Percentiles rank a stretch among this genome's conserved stretches.
phyloP scores from a whole-genome alignment of 352 stramenopile species.

The Peronospora belbahrii region DNA sequence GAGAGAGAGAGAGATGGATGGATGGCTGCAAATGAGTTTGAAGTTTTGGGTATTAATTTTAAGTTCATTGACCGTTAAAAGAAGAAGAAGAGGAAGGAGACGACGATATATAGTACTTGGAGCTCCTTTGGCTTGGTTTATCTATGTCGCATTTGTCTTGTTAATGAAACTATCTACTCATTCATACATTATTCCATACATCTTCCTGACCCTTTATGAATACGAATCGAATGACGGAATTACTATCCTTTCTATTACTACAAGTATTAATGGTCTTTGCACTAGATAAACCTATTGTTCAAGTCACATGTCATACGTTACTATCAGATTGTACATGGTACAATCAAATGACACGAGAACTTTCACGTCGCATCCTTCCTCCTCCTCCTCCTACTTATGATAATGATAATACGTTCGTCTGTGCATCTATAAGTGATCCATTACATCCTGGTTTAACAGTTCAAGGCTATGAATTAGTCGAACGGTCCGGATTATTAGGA shows the following conservation, averaged over 20 bases:
- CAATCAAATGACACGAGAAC: slow-evolving; percentile 34
- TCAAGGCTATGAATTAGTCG: slow-evolving; percentile 66
- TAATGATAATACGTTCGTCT: slow-evolving; percentile 15
- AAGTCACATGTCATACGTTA: slow-evolving; percentile 22
- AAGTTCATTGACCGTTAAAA: slow-evolving; percentile 19
- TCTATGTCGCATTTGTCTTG: too few relatives aligned
- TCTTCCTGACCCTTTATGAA: too few relatives aligned
- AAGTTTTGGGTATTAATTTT: slow-evolving; percentile 36
- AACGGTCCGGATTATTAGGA: slow-evolving; percentile 52
- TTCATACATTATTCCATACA: slow-evolving; percentile 13
- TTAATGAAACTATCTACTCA: slow-evolving; percentile 25
- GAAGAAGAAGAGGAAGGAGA: not conserved
- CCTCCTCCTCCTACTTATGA: too few relatives aligned
- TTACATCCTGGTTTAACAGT: slow-evolving; percentile 35
- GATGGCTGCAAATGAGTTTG: slow-evolving; percentile 9
- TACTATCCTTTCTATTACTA: slow-evolving; percentile 11
- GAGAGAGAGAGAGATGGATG: slow-evolving; percentile 8
- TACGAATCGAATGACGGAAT: slow-evolving; percentile 8
- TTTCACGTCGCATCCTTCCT: too few relatives aligned
- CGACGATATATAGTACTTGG: too few relatives aligned
- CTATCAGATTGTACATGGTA: slow-evolving; percentile 43
- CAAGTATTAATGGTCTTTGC: not conserved
- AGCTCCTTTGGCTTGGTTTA: not conserved
- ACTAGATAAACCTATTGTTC: slow-evolving; percentile 6
- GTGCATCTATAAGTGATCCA: slow-evolving; percentile 26